A percentile compares a stretch with the other conserved stretches of the same genome.
Evolutionary conservation across 352 stramenopile genomes (phyloP).

Genomic region (Phytophthora niederhauseri): DNA sequence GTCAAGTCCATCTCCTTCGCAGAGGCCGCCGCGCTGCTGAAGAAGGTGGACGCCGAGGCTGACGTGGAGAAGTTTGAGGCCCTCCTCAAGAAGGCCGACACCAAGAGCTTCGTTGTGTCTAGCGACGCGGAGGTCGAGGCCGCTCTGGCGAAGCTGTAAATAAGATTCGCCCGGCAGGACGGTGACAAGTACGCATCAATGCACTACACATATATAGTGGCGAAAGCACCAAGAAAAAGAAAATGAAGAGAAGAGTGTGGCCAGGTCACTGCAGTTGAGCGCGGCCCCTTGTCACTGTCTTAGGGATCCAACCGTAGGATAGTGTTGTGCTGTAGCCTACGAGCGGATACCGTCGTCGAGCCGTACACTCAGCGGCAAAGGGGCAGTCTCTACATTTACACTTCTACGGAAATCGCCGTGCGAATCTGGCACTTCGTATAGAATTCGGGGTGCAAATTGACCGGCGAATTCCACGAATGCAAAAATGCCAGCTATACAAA

Average conservation of each 20-base stretch:
- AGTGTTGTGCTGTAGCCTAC: too few relatives aligned
- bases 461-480: not conserved
- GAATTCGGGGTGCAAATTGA: not conserved
- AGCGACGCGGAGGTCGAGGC: slow-evolving; percentile 64
- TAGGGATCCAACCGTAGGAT: too few relatives aligned
- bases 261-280: slow-evolving; percentile 23
- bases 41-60: slow-evolving; percentile 51
- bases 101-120: slow-evolving; percentile 71
- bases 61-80: slow-evolving; percentile 72
- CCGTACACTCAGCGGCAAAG: too few relatives aligned
- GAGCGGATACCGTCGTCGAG: too few relatives aligned
- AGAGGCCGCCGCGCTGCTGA: slow-evolving; percentile 54
- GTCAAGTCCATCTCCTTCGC: slow-evolving; percentile 67
- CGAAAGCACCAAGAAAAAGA: slow-evolving; percentile 22
- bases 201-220: slow-evolving; percentile 42
- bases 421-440: not conserved
- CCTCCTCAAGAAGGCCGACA: slow-evolving; percentile 62
- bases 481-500: not conserved
- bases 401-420: not conserved
- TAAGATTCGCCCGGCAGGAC: slow-evolving; percentile 27
- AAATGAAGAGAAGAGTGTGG: slow-evolving; percentile 28
- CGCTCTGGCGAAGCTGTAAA: slow-evolving; percentile 70
- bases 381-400: too few relatives aligned
- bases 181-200: slow-evolving; percentile 36
- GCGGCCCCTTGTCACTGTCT: slow-evolving; percentile 20